Evolutionary conservation across 1,284 basidiomycete genomes (phyloP).

Genomic region (Meira miltonrushii): DNA sequence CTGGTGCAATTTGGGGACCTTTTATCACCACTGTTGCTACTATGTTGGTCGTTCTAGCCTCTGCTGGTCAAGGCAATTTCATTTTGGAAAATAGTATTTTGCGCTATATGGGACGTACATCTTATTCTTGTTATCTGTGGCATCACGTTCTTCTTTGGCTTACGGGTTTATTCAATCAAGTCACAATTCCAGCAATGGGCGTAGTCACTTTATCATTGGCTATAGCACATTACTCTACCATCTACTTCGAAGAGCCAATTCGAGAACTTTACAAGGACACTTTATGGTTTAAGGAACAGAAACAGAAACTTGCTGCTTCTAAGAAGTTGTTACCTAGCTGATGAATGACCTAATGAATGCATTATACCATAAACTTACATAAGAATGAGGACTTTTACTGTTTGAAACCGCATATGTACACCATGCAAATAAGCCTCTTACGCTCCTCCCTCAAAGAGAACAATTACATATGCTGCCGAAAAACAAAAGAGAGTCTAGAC

Average conservation of each 20-base stretch:
- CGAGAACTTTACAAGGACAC: not conserved
- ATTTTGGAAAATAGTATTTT: not conserved
- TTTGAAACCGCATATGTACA: too few species aligned
- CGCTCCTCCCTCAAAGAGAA: too few species aligned
- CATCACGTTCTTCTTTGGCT: constrained; percentile 1
- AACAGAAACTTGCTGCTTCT: not conserved
- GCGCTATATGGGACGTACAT: not conserved
- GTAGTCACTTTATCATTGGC: not conserved
- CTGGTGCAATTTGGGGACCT: not conserved
- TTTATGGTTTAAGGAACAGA: not conserved
- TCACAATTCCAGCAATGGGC: not conserved
- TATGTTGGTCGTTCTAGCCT: not conserved
- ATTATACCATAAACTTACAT: too few species aligned
- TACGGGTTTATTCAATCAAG: not conserved
- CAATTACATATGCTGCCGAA: too few species aligned
- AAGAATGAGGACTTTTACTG: too few species aligned
- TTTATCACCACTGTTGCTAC: not conserved
- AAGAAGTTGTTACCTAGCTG: not conserved
- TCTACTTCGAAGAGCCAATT: not conserved
- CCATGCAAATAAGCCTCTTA: too few species aligned
- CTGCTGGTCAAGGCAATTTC: not conserved
- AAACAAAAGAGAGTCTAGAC: too few species aligned
- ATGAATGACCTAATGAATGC: too few species aligned
- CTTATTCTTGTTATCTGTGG: not conserved
- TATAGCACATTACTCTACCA: not conserved